phyloP scores from a whole-genome alignment of 148 eudicot species.

The Chenopodium berlandieri region DNA sequence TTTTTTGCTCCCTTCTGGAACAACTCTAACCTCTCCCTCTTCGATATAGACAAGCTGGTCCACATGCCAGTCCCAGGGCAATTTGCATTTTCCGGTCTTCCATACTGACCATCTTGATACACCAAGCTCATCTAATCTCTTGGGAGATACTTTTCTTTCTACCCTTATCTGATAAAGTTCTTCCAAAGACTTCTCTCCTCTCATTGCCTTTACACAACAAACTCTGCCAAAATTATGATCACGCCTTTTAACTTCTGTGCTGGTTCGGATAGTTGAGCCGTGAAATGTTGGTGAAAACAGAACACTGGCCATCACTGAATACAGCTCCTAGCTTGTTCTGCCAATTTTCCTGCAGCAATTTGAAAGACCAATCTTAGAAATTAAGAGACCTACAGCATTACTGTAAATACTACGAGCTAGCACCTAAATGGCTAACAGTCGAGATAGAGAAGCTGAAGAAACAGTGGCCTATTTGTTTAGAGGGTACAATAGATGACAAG shows the following conservation, averaged over 20 bases:
- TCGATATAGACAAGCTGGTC: conserved; percentile 93
- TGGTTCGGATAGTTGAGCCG: conserved; percentile 33
- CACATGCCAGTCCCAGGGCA: conserved; percentile 98
- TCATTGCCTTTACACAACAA: conserved; percentile 47
- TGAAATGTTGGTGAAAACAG: conserved; percentile 39
- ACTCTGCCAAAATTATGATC: conserved; percentile 4
- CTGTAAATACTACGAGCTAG: no score
- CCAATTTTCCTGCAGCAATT: conserved; percentile 14
- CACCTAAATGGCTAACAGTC: no score
- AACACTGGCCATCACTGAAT: conserved; percentile 47
- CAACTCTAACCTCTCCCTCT: conserved; percentile 97
- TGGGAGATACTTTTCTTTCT: conserved; percentile 61
- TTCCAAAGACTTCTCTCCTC: conserved; percentile 64
- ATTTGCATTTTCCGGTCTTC: conserved; percentile 88
- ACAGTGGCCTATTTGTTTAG: no score
- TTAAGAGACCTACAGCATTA: neutral
- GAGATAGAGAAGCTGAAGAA: no score
- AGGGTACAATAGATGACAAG: no score
- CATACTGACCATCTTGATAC: conserved; percentile 78
- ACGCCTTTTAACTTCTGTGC: conserved; percentile 13
- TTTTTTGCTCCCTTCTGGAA: conserved; percentile 77
- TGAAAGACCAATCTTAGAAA: neutral
- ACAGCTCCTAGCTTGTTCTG: neutral
- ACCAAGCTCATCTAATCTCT: conserved; percentile 67
- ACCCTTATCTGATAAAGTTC: conserved; percentile 77